Evolutionary conservation across 1,139 yeast genomes (phyloP).

Genomic region (Yamadazyma aaseri): DNA sequence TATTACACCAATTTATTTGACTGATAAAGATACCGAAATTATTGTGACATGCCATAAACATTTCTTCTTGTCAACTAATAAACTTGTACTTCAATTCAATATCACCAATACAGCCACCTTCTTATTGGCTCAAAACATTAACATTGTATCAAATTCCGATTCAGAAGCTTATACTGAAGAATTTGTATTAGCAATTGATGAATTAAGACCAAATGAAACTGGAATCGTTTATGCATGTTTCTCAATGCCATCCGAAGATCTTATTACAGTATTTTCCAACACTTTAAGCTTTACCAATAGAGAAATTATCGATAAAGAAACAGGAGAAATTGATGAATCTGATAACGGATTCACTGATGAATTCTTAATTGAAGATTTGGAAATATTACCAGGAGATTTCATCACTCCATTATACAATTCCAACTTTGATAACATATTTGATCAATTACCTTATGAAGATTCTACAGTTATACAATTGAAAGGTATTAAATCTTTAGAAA

Average conservation of each 20-base stretch:
- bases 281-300: slow-evolving; percentile 73
- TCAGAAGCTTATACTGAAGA: slow-evolving; percentile 62
- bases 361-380: slow-evolving; percentile 83
- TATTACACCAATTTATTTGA: slow-evolving; percentile 56
- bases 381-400: slow-evolving; percentile 78
- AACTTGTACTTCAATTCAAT: slow-evolving; percentile 81
- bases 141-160: slow-evolving; percentile 70
- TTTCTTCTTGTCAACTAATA: slow-evolving; percentile 60
- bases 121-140: slow-evolving; percentile 73
- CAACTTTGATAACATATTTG: slow-evolving; percentile 72
- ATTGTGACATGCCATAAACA: slow-evolving; percentile 85
- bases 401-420: slow-evolving; percentile 76
- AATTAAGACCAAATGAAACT: slow-evolving; percentile 65
- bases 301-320: slow-evolving; percentile 77
- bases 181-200: slow-evolving; percentile 71
- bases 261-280: slow-evolving; percentile 54
- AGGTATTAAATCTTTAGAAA: slow-evolving; percentile 33
- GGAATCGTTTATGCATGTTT: slow-evolving; percentile 82
- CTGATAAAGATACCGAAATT: slow-evolving; percentile 93
- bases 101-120: slow-evolving; percentile 83
- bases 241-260: slow-evolving; percentile 50
- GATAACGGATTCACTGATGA: slow-evolving; percentile 94
- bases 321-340: slow-evolving; percentile 61
- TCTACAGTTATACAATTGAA: slow-evolving; percentile 39
- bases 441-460: slow-evolving; percentile 52